Evolutionary conservation across 2,329 filamentous ascomycete species (phyloP), one percentile per base, ranked within the genome.

Genomic region (Pezicula rhizophila): DNA sequence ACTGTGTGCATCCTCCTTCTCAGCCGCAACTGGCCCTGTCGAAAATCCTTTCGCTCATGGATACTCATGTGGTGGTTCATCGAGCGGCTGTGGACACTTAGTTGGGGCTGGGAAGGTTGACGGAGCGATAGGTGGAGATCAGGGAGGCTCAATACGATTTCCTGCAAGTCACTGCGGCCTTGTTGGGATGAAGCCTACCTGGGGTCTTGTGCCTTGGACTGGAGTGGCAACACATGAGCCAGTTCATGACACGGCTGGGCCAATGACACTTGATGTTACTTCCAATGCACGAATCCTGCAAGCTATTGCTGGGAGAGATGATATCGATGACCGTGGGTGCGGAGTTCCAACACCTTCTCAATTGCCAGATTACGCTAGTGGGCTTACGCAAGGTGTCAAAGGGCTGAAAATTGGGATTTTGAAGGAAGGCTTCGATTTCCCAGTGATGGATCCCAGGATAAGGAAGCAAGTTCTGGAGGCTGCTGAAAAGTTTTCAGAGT

Each of bases 71-170:
- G 82, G 82, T 8, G 82, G 82, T 4, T 76, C 72, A 10, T 78
- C 77, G 0, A 82, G 82, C n/a, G 82, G 82, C 12, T 80, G 84
- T 59, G 79, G 72, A 0, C 77, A 74, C 0, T 64, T 83, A 5
- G 56, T 84, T 14, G 50, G 37, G 26, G 31, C 68, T 20, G 68
- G 79, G 38, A 56, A 83, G 1, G 65, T 70, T 8, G 70, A 75
- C 45, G 62, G 71, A 17, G 70, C 70, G 0, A 70, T 82, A 12
- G 79, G 78, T 1, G 82, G 80, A 0, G 80, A 84, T 59, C 74
- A 83, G 39, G 73, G 70, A 1, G 74, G 74, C 2, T 69, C 64
- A 20, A 61, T 64, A 17, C 48, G 62, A 15, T 52, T 61, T 8
- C 60, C 60, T 8, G 70, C 73, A 18, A 23, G 17, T 25, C 26